Evolutionary conservation across 257 asterid species (phyloP).

Genomic region (Misopates orontium): DNA sequence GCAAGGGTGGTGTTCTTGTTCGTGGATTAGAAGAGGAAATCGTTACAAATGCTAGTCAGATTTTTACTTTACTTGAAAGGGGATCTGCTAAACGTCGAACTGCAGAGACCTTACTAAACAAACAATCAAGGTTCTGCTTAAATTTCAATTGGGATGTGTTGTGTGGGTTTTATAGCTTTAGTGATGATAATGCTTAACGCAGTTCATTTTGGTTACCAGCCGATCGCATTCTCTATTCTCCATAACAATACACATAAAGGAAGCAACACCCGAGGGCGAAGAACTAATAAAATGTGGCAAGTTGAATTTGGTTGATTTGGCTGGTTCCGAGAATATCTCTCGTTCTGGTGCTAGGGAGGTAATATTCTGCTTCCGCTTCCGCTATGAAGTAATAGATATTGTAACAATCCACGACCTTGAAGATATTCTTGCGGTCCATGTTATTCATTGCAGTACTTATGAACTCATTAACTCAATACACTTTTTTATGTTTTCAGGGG

Average conservation of each 20-base stretch:
- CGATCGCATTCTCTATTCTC: slow-evolving; percentile 95
- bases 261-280: slow-evolving; percentile 91
- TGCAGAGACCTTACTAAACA: slow-evolving; percentile 81
- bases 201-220: slow-evolving; percentile 46
- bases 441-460: not conserved
- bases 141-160: slow-evolving; percentile 4
- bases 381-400: slow-evolving; percentile 2
- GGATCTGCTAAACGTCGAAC: slow-evolving; percentile 89
- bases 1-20: slow-evolving; percentile 89
- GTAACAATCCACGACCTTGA: not conserved
- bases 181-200: not conserved
- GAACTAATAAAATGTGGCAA: slow-evolving; percentile 89
- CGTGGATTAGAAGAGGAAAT: slow-evolving; percentile 91
- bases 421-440: not conserved
- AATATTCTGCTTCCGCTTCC: slow-evolving; percentile 10
- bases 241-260: slow-evolving; percentile 88
- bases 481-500: slow-evolving; percentile 44
- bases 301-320: slow-evolving; percentile 85
- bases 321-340: slow-evolving; percentile 90
- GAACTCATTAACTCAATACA: not conserved
- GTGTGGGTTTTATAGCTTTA: not conserved
- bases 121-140: slow-evolving; percentile 72
- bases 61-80: slow-evolving; percentile 73
- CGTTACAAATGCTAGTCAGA: slow-evolving; percentile 71
- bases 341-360: slow-evolving; percentile 98